Base-by-base conservation (phyloP, 257 asterid genomes). In the Solanum clarkiae region DNA sequence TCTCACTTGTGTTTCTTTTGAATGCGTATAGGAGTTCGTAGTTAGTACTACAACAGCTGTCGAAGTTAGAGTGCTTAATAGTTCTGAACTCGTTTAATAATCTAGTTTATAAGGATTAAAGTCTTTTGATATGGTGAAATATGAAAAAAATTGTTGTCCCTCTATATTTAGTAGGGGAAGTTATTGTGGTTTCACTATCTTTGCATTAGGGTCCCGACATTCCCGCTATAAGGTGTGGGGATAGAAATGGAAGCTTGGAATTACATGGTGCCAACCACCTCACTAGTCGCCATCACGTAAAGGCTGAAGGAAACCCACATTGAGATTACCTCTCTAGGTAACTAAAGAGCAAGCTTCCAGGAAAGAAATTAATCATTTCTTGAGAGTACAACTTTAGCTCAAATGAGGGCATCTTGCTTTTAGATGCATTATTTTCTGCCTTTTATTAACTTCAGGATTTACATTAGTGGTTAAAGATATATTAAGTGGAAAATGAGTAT, bases 221-320 rank as follows among this genome's bases (percentile, higher is more conserved):
- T 84, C 86, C 68, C 77, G 10, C 81, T 65, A 59, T 65, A 47
- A 75, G 84, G 26, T 53, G 85, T 56, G 56, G 87, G 62, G 71
- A 15, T 85, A 60, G 60, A 49, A 71, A 32, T 56, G 1, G 47
- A 47, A 68, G 86, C 79, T 85, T 86, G 60, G 77, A 77, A 74
- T 83, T 84, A 86, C 88, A 83, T 65, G 36, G 47, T 69, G 85
- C 84, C 90, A 86, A 88, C 91, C 82, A 84, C 88, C 89, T 66
- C 88, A 54, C 81, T 29, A 65, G 92, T 87, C 87, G 71, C 70
- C 75, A 83, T 84, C 91, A 84, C 53, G 40, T 59, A 44, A 88
- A 81, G 49, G 42, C 49, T 15, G 82, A 42, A 80, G 69, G 60
- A 75, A 75, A 49, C 66, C 66, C 49, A 29, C 49, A 17, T 53